Conservation (phyloP, 2,329 filamentous ascomycete genomes). For the Didymella glomerata region DNA sequence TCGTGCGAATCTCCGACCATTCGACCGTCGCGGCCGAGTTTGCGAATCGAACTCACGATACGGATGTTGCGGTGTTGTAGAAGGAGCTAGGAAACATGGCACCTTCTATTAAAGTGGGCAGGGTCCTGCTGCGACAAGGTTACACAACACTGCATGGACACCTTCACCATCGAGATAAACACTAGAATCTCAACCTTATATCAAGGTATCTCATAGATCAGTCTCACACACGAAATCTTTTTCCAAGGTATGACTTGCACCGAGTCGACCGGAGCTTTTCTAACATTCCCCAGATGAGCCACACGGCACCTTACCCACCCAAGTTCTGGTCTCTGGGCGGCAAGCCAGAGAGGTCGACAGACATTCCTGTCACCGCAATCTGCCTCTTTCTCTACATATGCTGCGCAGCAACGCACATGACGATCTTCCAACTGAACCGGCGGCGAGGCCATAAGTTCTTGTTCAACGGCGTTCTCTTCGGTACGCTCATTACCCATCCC, state of each 20-base stretch:
- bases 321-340: conserved; percentile 48
- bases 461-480: conserved; percentile 50
- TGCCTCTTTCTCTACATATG: conserved; percentile 52
- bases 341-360: conserved; percentile 40
- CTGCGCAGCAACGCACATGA: conserved; percentile 52
- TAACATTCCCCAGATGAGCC: conserved; percentile 8
- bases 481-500: conserved; percentile 11
- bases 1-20: neutral
- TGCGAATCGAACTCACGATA: neutral
- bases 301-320: conserved; percentile 35
- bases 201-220: neutral
- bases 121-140: neutral
- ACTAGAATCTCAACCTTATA: neutral
- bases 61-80: neutral
- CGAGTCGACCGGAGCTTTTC: neutral
- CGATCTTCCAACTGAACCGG: conserved; percentile 51
- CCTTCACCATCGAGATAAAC: neutral
- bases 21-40: neutral
- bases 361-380: conserved; percentile 53
- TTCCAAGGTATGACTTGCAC: neutral
- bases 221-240: neutral
- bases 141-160: neutral
- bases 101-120: neutral
- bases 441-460: conserved; percentile 52
- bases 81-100: neutral